Evolutionary conservation across 768 basidiomycete genomes (phyloP).

Genomic region (Boletellus emodensis): DNA sequence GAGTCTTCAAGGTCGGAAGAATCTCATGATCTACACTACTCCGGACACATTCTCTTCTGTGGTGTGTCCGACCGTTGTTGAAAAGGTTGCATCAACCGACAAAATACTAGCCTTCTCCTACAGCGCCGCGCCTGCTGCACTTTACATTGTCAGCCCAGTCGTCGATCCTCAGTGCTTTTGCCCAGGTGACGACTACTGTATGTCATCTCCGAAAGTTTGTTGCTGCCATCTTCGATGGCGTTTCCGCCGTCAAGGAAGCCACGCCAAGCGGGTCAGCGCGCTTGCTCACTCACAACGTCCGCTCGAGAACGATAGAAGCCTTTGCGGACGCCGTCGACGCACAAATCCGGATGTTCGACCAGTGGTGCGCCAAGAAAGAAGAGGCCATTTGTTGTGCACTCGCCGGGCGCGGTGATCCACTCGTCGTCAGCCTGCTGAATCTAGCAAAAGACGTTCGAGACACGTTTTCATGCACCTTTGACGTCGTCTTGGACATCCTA

Average conservation of each 20-base stretch:
- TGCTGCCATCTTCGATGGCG: slow-evolving; percentile 41
- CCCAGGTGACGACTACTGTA: slow-evolving; percentile 54
- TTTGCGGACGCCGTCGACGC: slow-evolving; percentile 71
- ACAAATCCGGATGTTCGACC: slow-evolving; percentile 55
- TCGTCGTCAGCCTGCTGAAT: slow-evolving; percentile 60
- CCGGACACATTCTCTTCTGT: slow-evolving; percentile 33
- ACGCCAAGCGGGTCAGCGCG: slow-evolving; percentile 20
- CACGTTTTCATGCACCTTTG: slow-evolving; percentile 54
- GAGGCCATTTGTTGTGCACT: slow-evolving; percentile 60
- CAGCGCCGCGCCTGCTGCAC: slow-evolving; percentile 60
- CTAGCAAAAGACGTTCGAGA: slow-evolving; percentile 58
- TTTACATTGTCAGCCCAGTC: slow-evolving; percentile 61
- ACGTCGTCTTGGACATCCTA: slow-evolving; percentile 51
- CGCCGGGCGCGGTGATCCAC: slow-evolving; percentile 40
- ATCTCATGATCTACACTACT: slow-evolving; percentile 46
- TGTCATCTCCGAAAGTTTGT: slow-evolving; percentile 63
- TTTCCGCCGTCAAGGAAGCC: slow-evolving; percentile 13
- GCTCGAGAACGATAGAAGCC: slow-evolving; percentile 69
- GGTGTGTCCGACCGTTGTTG: slow-evolving; percentile 13
- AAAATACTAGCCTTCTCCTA: slow-evolving; percentile 40
- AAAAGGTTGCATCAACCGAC: background rate
- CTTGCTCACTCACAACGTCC: slow-evolving; percentile 22
- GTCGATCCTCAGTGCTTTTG: slow-evolving; percentile 61
- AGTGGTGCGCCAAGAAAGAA: slow-evolving; percentile 70
- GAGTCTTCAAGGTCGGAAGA: slow-evolving; percentile 67